Base-by-base conservation (phyloP, 2,329 filamentous ascomycete species). In the Calonectria pauciramosa region DNA sequence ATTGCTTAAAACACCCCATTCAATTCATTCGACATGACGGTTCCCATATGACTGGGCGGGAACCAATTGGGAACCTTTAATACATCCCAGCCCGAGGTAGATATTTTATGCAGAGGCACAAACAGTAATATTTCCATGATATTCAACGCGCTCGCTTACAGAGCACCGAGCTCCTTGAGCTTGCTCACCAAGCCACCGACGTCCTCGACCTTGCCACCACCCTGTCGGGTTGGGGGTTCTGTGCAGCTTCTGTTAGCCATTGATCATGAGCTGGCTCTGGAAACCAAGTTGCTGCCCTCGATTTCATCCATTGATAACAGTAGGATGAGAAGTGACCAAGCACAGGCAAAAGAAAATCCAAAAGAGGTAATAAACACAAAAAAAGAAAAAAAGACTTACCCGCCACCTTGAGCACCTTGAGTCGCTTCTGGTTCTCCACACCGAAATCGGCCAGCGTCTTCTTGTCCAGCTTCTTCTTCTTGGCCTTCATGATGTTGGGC, bases 401-500 rank as follows among this genome's bases (percentile, higher is more conserved):
- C 64, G 91, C 92, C 78, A 99, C 96, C 91, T 97, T 97, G 80
- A 99, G 82, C 70, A 95, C 94, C 92, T 97, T 98, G 84, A 99
- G 86, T 81, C 96, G 90, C 86, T 90, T 93, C 85, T 91, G 90
- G 68, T 91, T 91, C 81, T 96, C 93, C 54, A 98, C 87, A 2
- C 94, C 95, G 85, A 94, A 94, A 83, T 99, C 97, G 72, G 89
- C 90, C 84, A 98, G 85, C 78, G 91, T 95, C 90, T 95, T 94
- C 94, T 98, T 99, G 82, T 97, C 95, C 81, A 99, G 83, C 83
- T 95, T 95, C 94, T 99, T 99, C 94, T 99, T 99, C 94, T 99
- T 99, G 68, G 97, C 97, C 93, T 99, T 99, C 97, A 99, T 99
- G 79, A 99, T 99, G 85, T 99, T 99, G 66, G 96, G 96, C 91